Evolutionary conservation across 192 early-diverging fungal species (phyloP), one percentile per base, ranked within the genome.

Genomic region (Coemansia sp.): DNA sequence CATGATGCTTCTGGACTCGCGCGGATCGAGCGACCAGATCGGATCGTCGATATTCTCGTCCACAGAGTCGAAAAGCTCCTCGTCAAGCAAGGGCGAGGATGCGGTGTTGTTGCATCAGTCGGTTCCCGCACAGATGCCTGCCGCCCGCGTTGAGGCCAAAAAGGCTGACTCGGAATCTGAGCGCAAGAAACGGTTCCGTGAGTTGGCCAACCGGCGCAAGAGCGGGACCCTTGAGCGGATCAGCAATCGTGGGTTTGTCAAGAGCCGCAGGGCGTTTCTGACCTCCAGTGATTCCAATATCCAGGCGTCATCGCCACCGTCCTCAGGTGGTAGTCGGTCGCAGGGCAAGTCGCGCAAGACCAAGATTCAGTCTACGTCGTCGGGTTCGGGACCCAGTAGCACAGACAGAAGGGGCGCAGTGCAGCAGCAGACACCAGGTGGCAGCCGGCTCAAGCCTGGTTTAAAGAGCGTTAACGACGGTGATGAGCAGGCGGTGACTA

Each of bases 1-100:
- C 6, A 31, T n/a, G n/a, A n/a, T 53, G n/a, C 37, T 72, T 5
- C n/a, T 71, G n/a, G 70, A 59, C 41, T 72, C 75, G 13, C 54
- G 50, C 40, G 60, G 62, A 8, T 79, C 70, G 17, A 58, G 33
- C 6, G 66, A 68, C 29, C 50, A 59, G 4, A 40, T 79, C 6
- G 75, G 75, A 6, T 79, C 75, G 20, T 79, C 75, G 33, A 79
- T 79, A 20, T 79, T 79, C 31, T 72, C 75, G 19, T 79, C 75
- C 1, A 50, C 59, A 19, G 69, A 72, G 41, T 62, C 66, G 31
- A 62, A 37, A 2, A 41, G 33, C 14, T n/a, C n/a, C n/a, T 56
- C 48, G 25, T 47, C 57, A 6, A 58, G 50, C n/a, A 30, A 23
- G 3, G 57, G 60, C 5, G 4, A n/a, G n/a, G n/a, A n/a, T n/a